Evolutionary conservation across 1,284 basidiomycete species (phyloP).

Genomic region (Termitomyces sp.): DNA sequence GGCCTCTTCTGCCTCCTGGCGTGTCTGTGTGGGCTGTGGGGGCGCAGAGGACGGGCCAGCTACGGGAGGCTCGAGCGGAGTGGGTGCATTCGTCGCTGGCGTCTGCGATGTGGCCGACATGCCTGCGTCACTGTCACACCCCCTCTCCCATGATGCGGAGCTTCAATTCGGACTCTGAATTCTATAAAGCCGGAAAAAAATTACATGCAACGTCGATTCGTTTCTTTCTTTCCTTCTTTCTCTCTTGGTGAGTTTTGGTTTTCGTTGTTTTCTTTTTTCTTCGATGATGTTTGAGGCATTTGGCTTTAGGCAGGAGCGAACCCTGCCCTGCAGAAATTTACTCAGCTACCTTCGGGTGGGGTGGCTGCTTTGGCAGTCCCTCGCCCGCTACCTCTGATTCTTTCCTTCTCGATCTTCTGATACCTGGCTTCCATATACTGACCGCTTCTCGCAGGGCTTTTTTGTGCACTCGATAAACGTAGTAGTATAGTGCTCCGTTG

Average conservation of each 20-base stretch:
- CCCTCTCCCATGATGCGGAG: too few relatives aligned
- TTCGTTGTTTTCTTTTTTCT: conserved; percentile 1
- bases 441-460: neutral
- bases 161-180: conserved; percentile 13
- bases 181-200: conserved; percentile 14
- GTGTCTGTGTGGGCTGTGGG: conserved; percentile 34
- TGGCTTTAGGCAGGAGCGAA: conserved; percentile 72
- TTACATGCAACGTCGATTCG: neutral
- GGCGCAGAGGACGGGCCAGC: conserved; percentile 15
- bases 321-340: conserved; percentile 47
- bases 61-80: conserved; percentile 15
- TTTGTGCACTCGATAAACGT: neutral
- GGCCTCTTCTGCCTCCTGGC: conserved; percentile 76
- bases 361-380: conserved; percentile 37
- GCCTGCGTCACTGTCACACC: conserved; percentile 3
- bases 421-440: neutral
- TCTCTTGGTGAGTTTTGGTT: conserved; percentile 22
- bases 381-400: conserved; percentile 43
- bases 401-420: neutral
- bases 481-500: neutral
- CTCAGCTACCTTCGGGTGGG: conserved; percentile 51
- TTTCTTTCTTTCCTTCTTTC: neutral
- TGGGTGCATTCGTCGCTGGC: conserved; percentile 19
- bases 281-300: conserved; percentile 87
- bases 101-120: conserved; percentile 33